phyloP scores from a whole-genome alignment of 345 rosid genomes.

The Nephelium lappaceum region DNA sequence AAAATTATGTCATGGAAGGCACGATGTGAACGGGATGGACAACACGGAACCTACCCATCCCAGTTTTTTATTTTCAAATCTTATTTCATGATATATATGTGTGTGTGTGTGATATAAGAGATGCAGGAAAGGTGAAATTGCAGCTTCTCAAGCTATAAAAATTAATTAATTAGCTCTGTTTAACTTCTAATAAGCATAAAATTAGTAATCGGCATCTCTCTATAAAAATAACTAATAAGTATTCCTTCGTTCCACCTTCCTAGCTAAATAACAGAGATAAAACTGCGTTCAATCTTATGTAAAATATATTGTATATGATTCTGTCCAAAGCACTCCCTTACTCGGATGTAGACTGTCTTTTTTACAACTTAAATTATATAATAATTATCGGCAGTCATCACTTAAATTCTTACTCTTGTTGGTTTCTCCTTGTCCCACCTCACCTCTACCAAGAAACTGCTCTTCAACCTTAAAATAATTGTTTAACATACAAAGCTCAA shows the following conservation, averaged over 20 bases:
- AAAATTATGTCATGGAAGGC: not conserved
- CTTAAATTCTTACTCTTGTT: constrained; percentile 25
- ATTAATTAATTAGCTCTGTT: not conserved
- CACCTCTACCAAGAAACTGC: not conserved
- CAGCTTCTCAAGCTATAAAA: not conserved
- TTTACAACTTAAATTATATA: not conserved
- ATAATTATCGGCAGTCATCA: not conserved
- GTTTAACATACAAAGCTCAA: not conserved
- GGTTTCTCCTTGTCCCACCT: constrained; percentile 12
- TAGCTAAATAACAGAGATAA: no score
- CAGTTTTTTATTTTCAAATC: not conserved
- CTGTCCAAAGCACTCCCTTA: not conserved
- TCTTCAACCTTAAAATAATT: not conserved
- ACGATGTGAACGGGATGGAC: not conserved
- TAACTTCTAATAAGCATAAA: not conserved
- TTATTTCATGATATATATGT: not conserved
- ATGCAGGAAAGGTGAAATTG: no score
- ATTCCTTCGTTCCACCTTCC: no score
- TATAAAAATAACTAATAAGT: not conserved
- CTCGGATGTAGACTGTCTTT: constrained; percentile 11
- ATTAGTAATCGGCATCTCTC: not conserved
- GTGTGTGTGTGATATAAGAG: no score
- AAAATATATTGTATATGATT: not conserved
- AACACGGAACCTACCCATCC: not conserved
- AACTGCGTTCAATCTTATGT: not conserved